Percentiles rank a stretch among this genome's conserved stretches.
phyloP scores from a whole-genome alignment of 306 rosid species.

The Malus fusca region DNA sequence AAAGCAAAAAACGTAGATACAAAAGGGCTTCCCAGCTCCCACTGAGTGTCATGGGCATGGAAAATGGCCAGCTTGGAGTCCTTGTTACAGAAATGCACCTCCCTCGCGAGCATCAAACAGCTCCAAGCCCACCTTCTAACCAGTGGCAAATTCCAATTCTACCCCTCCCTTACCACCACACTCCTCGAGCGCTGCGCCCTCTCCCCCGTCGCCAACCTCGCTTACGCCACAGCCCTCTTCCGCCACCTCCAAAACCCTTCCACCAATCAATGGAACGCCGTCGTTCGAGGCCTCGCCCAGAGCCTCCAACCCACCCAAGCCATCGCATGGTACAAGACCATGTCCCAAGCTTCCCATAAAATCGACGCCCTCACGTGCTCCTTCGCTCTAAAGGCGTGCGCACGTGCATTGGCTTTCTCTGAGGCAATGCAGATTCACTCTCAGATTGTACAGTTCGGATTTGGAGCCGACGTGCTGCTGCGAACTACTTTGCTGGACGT shows the following conservation, averaged over 20 bases:
- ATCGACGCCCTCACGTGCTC: conserved; percentile 80
- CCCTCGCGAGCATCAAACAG: conserved; percentile 53
- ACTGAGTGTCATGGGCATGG: neutral
- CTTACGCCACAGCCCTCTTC: conserved; percentile 50
- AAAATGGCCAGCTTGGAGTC: conserved; percentile 37
- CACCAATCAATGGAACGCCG: conserved; percentile 78
- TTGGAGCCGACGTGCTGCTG: conserved; percentile 42
- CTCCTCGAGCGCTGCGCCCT: conserved; percentile 66
- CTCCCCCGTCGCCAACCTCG: conserved; percentile 49
- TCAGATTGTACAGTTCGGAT: conserved; percentile 52
- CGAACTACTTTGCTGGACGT: conserved; percentile 69
- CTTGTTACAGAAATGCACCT: conserved; percentile 49
- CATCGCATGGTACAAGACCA: conserved; percentile 46
- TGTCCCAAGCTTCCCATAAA: conserved; percentile 33
- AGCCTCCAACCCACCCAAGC: conserved; percentile 63
- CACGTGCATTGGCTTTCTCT: conserved; percentile 56
- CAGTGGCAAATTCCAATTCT: conserved; percentile 49
- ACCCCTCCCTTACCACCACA: conserved; percentile 48
- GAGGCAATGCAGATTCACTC: conserved; percentile 69
- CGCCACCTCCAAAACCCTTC: conserved; percentile 40
- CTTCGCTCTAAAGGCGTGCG: conserved; percentile 73
- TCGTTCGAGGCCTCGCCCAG: conserved; percentile 71
- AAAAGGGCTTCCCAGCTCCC: neutral
- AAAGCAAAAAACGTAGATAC: neutral
- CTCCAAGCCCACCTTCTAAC: conserved; percentile 64